Base-by-base conservation (phyloP, 73 alveolate genomes). In the Paramecium tetraurelia region DNA sequence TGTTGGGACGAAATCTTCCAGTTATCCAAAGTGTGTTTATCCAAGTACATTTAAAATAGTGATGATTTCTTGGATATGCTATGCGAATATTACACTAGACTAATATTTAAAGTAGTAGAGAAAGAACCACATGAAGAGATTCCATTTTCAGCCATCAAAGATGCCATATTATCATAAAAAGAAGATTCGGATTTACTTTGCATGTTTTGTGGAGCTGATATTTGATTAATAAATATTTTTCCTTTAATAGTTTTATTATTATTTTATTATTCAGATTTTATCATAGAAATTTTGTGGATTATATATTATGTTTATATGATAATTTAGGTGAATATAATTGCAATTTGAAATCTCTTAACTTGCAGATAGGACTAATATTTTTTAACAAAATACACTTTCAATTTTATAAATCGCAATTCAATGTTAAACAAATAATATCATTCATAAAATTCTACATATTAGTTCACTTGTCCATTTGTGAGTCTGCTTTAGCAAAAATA, bases 201-300 rank as follows among this genome's bases (percentile, higher is more conserved):
- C 87, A 75, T 75, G 87, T 75, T 75, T 75, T 75, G 87, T 75
- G 87, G 87, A 31, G 87, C 87, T 33, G 87, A 75, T 75, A 75
- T 75, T 31, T 75, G 87, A 75, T 18, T 18, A 53, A 53, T 18
- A 16, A 48, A 53, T 53, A 2, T 53, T 53, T 53, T 53, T 18
- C 69, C 69, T 53, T 7, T 9, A 12, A 48, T 48, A 48, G 22
- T 22, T 44, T 44, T 44, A 2, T 44, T 36, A 27, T 27, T 27
- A 27, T 27, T 27, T 27, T n/a, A n/a, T n/a, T n/a, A n/a, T n/a
- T n/a, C n/a, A 27, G 31, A 1, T 1, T 1, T 1, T 27, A 27
- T 27, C 31, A 27, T 27, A 27, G 1, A 1, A 27, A 27, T 27
- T 1, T 27, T 27, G 1, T 27, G 31, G 1, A 27, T 27, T 27